Evolutionary conservation across 176 grass and related monocot genomes (phyloP), one percentile per base, ranked within the genome.

Genomic region (Puccinellia tenuiflora): DNA sequence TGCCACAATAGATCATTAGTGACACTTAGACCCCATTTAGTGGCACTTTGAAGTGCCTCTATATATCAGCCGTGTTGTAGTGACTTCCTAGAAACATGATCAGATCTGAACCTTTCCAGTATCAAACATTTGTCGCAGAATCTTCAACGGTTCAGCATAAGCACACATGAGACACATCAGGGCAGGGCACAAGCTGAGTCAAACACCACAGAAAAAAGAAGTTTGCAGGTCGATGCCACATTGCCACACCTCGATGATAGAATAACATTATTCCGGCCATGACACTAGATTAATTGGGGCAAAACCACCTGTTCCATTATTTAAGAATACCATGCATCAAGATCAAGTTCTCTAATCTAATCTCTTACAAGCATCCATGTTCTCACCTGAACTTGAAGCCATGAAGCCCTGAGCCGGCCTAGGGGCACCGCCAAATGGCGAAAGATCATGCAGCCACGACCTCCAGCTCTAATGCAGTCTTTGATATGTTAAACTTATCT

Each of bases 321-420:
- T 79, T 84, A 82, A 61, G 2, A 73, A 38, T 50, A 73, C 5
- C 13, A 35, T n/a, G n/a, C n/a, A n/a, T n/a, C n/a, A n/a, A n/a
- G n/a, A n/a, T 7, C 70, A 47, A 76, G 54, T 74, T 76, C 24
- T 54, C 68, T 74, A 62, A 29, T 56, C 60, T 74, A 62, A 29
- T 52, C 57, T 77, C 15, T 57, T 43, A 69, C 50, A 87, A 64
- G 48, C 79, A 50, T 30, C 62, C 62, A 82, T 82, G 72, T 75
- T 69, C 59, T 84, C 48, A 75, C 18, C 21, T n/a, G 57, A 67
- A 75, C 68, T 56, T 16, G 28, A 67, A 56, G 65, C 9, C 48
- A 40, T 43, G 20, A 67, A 56, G 65, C 9, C 48, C 28, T 43
- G 20, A 81, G 37, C 9, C 7, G 13, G 61, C 28, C 26, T 15